These are phyloP conservation scores for Pseudovirgaria hyperparasitica DNA, from an alignment of 2,329 filamentous ascomycete genomes.

Conservation along the genomic window DNA sequence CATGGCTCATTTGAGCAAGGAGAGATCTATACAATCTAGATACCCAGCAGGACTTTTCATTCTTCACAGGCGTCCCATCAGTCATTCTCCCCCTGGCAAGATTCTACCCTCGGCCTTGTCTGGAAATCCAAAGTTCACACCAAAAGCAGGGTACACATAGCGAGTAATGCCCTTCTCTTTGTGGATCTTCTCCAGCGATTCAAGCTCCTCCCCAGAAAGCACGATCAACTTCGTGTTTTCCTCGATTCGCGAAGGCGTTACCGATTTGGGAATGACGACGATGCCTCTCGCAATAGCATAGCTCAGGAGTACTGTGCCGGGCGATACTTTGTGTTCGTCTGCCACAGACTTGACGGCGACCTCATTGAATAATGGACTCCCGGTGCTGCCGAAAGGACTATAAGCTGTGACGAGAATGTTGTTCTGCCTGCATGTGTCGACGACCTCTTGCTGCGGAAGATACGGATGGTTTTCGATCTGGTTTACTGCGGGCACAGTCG, in stretches of 20 bases:
- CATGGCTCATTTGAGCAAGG: no score
- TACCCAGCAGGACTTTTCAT: no score
- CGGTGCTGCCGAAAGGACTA: slow-evolving; percentile 37
- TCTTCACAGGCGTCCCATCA: no score
- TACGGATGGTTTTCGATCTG: slow-evolving; percentile 65
- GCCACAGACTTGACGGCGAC: slow-evolving; percentile 34
- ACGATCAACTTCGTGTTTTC: slow-evolving; percentile 56
- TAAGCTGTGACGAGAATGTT: slow-evolving; percentile 64
- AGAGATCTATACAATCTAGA: no score
- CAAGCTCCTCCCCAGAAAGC: slow-evolving; percentile 50
- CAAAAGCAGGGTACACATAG: slow-evolving; percentile 37
- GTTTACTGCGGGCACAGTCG: slow-evolving; percentile 54
- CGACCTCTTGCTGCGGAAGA: slow-evolving; percentile 59
- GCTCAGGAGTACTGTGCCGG: slow-evolving; percentile 51
- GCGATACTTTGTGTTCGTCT: slow-evolving; percentile 35
- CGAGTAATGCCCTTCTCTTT: slow-evolving; percentile 34
- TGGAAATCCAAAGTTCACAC: slow-evolving; percentile 36
- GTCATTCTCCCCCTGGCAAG: no score
- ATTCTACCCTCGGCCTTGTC: slow-evolving; percentile 31
- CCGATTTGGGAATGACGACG: slow-evolving; percentile 63
- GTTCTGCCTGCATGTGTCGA: slow-evolving; percentile 54
- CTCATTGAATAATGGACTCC: slow-evolving; percentile 34
- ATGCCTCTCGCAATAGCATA: slow-evolving; percentile 60
- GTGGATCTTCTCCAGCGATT: slow-evolving; percentile 32
- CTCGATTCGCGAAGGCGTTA: slow-evolving; percentile 54